A percentile compares a stretch with the other conserved stretches of the same genome.
These are phyloP conservation scores for Fusarium coicis DNA, from an alignment of 2,329 filamentous ascomycete genomes.

Conservation along the genomic window DNA sequence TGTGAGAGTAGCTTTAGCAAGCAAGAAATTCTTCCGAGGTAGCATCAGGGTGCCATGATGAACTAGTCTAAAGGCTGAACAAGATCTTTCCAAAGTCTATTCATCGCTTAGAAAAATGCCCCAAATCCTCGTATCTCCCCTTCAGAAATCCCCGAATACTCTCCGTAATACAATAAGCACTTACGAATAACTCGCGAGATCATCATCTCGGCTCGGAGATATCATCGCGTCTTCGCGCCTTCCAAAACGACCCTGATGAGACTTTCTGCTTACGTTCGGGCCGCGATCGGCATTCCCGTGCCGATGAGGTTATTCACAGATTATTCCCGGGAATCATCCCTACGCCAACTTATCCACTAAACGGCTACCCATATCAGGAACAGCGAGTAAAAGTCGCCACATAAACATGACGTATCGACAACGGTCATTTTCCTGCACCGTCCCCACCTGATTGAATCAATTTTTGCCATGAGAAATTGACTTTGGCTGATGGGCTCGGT, in stretches of 20 bases:
- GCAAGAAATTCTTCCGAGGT: not conserved
- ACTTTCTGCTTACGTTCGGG: not conserved
- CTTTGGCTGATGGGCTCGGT: not conserved
- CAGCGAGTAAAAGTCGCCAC: not conserved
- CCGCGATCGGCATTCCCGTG: slow-evolving; percentile 13
- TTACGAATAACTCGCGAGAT: not conserved
- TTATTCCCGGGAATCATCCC: not conserved
- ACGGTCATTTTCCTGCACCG: not conserved
- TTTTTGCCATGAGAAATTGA: not conserved
- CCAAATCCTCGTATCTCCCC: not conserved
- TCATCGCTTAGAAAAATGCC: no score
- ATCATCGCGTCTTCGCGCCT: not conserved
- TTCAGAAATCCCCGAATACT: not conserved
- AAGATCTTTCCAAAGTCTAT: not conserved
- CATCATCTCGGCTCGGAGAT: not conserved
- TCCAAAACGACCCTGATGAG: not conserved
- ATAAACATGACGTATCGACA: not conserved
- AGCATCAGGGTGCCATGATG: not conserved
- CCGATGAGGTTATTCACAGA: slow-evolving; percentile 20
- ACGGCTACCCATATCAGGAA: not conserved
- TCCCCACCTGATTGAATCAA: not conserved
- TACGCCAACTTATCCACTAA: not conserved
- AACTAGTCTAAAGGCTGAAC: not conserved
- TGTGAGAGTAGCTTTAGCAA: not conserved
- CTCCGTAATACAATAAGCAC: not conserved